Evolutionary conservation across 2,329 filamentous ascomycete species (phyloP), one percentile per base, ranked within the genome.

Genomic region (Ramichloridium luteum): DNA sequence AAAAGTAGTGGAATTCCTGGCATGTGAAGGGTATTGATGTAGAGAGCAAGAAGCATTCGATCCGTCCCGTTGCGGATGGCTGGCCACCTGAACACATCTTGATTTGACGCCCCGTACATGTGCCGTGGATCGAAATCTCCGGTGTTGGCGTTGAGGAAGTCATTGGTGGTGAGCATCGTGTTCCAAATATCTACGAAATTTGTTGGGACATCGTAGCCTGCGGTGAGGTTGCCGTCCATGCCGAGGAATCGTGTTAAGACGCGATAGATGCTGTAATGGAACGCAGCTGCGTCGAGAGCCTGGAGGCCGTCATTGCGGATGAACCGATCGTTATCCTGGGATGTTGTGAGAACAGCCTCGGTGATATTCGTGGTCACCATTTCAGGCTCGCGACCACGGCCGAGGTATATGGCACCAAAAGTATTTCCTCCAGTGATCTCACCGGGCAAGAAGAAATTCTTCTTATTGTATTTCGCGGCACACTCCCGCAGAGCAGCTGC

Each of bases 81-180:
- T 11, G 70, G 70, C 71, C 71, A 75, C 16, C 71, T 61, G 46
- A 75, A 72, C 4, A 75, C 68, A 47, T 76, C 72, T 50, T 76
- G 72, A 43, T 76, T 75, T 4, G 70, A 71, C 2, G 65, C 62
- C 25, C 72, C 72, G 44, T 65, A 74, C 60, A 75, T 64, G 46
- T 76, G 71, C 3, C 72, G 61, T 3, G 72, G 72, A 41, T 76
- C 72, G 36, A 72, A 70, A 31, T 64, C 51, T 14, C 69, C 70
- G 2, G 67, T 73, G 44, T 72, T 68, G 3, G 65, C 58, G 39
- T 74, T 74, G 36, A 70, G 52, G 35, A 74, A 55, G 39, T 74
- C 70, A 35, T 74, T 72, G 2, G 65, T 69, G 31, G 61, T 45
- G 2, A 72, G 45, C 53, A 74, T 68, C 16, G 62, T 51, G 36